A percentile compares a stretch with the other conserved stretches of the same genome.
Conservation (phyloP, 164 flowering plant species). For the Vitis cinerea region DNA sequence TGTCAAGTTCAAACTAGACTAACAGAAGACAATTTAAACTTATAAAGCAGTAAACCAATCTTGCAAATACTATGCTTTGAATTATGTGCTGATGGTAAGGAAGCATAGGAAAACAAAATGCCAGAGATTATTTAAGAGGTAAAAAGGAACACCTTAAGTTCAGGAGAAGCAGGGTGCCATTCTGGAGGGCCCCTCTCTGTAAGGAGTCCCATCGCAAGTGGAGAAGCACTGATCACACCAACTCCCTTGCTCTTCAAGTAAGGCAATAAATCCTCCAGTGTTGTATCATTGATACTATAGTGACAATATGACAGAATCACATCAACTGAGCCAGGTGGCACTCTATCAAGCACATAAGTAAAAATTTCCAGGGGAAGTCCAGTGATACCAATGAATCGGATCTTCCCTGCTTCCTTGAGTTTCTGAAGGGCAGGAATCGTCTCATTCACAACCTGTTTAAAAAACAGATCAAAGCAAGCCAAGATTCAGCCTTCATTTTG, state of each 20-base stretch:
- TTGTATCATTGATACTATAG: constrained; percentile 75
- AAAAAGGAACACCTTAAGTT: constrained; percentile 63
- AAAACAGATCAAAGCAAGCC: constrained; percentile 11
- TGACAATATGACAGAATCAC: constrained; percentile 92
- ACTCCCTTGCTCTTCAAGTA: constrained; percentile 92
- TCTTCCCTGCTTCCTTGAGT: constrained; percentile 81
- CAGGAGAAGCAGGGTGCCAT: constrained; percentile 95
- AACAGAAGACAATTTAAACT: neutral
- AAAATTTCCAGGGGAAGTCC: constrained; percentile 84
- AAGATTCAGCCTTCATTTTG: neutral
- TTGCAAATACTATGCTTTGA: neutral
- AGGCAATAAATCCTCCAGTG: constrained; percentile 78
- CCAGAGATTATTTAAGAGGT: constrained; percentile 1
- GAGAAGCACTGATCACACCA: constrained; percentile 90
- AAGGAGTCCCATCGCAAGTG: constrained; percentile 93
- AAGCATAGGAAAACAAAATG: neutral
- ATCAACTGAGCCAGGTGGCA: constrained; percentile 86
- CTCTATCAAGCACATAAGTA: constrained; percentile 83
- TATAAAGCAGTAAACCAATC: neutral
- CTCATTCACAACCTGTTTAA: constrained; percentile 76
- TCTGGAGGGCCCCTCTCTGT: constrained; percentile 92
- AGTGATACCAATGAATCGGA: constrained; percentile 82
- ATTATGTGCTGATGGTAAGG: neutral
- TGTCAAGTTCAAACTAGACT: neutral
- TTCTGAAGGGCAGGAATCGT: constrained; percentile 90